phyloP scores from a whole-genome alignment of 148 eudicot genomes.

The Hydrangea macrophylla region DNA sequence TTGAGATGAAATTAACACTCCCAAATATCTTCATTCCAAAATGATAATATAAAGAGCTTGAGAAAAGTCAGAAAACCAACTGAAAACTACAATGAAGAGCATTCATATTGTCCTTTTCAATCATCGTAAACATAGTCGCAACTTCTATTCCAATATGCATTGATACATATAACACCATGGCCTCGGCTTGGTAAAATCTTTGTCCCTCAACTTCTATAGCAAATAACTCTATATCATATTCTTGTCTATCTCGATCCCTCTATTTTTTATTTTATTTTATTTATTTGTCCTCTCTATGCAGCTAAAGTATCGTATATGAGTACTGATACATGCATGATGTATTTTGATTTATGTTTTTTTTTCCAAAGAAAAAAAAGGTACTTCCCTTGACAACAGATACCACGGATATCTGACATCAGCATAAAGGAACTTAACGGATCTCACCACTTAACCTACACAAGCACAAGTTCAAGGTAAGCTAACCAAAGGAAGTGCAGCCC shows the following conservation, averaged over 20 bases:
- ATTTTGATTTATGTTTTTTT: too few relatives aligned
- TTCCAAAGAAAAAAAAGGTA: too few relatives aligned
- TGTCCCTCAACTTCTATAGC: constrained; percentile 35
- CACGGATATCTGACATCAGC: constrained; percentile 55
- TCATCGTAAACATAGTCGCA: neutral
- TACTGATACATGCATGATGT: too few relatives aligned
- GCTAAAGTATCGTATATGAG: constrained; percentile 45
- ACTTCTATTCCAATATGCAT: constrained; percentile 13
- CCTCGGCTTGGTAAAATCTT: constrained; percentile 54
- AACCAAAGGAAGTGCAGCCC: too few relatives aligned
- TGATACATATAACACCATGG: constrained; percentile 28
- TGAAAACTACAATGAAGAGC: neutral
- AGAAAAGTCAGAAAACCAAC: neutral
- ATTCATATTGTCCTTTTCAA: neutral
- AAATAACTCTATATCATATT: constrained; percentile 58
- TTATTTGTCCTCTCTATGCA: constrained; percentile 40
- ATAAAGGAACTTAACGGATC: constrained; percentile 60
- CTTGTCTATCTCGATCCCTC: constrained; percentile 55
- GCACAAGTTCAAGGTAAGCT: constrained; percentile 65
- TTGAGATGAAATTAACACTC: constrained; percentile 2
- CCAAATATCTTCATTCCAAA: neutral
- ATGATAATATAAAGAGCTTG: constrained; percentile 4
- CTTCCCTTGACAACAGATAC: constrained; percentile 44
- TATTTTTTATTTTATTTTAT: constrained; percentile 44
- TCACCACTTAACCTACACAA: constrained; percentile 48